Evolutionary conservation across 768 basidiomycete genomes (phyloP), one percentile per base, ranked within the genome.

Genomic region (Ramaria sp.): DNA sequence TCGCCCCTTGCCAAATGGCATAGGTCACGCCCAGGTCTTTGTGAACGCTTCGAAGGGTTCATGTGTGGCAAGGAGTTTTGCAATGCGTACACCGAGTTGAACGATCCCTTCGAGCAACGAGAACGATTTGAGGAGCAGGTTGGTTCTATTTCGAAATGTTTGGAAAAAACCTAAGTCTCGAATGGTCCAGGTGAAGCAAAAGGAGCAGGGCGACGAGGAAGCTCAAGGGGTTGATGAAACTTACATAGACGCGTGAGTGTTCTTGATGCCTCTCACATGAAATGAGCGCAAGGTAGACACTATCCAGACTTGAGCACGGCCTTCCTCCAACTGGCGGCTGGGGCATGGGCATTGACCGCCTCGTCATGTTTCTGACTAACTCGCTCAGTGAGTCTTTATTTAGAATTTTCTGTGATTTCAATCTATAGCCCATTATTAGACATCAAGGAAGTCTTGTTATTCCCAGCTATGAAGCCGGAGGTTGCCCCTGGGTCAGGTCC

Each of bases 61-160:
- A 81, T 99, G 79, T 95, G 92, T 53, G 91, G 91, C 59, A 94
- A 96, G 78, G 95, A 97, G 72, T 84, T 98, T 71, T 94, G 91
- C 78, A 98, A 99, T 66, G 95, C 96, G 22, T 99, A 99, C 70
- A 99, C 96, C 42, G 96, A 99, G 77, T 81, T 99, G 78, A 99
- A 99, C 73, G 96, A 99, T 72, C 96, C 92, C 0, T 95, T 94
- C 67, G 91, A 93, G 70, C 96, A 99, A 72, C 79, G 93, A 37
- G 73, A 91, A 65, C 83, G 96, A 61, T 99, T 99, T 72, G 91
- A 95, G 71, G 96, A 98, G 70, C 90, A 92, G 78, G 82, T 84
- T 13, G 33, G 27, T 38, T 37, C 20, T n/a, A 24, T 22, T 37
- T n/a, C 30, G 41, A 22, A 15, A 33, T 13, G 15, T 30, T 42